A percentile compares a stretch with the other conserved stretches of the same genome.
Conservation (phyloP, 345 rosid genomes). For the Excoecaria agallocha region DNA sequence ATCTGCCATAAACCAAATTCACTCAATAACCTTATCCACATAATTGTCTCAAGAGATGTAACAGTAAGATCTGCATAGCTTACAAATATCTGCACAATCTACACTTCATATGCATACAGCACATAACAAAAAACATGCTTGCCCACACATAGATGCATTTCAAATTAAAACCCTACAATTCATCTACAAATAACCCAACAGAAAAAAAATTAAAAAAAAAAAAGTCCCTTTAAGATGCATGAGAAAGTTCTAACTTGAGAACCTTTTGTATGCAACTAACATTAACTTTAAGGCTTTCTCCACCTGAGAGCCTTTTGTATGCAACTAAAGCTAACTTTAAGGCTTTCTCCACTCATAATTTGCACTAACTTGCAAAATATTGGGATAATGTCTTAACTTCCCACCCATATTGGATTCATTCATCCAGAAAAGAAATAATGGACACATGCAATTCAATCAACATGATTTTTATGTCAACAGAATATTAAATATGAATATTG, state of each 20-base stretch:
- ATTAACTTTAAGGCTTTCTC: background rate
- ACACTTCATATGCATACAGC: background rate
- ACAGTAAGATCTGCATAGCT: background rate
- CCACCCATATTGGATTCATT: background rate
- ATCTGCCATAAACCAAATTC: slow-evolving; percentile 53
- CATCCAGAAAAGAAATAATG: no score
- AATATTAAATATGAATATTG: background rate
- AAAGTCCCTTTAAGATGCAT: background rate
- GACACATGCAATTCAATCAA: no score
- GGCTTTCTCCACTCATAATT: background rate
- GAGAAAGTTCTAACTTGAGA: background rate
- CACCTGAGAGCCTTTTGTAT: background rate
- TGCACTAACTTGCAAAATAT: background rate
- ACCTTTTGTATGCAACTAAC: background rate
- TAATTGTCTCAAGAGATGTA: background rate
- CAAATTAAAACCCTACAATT: background rate
- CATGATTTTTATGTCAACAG: background rate
- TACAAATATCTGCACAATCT: background rate
- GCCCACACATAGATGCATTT: background rate
- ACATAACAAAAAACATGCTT: background rate
- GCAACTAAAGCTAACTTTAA: background rate
- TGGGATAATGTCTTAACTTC: background rate
- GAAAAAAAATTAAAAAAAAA: background rate
- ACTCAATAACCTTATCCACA: slow-evolving; percentile 17
- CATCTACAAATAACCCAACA: background rate